Evolutionary conservation across 345 rosid genomes (phyloP).

Genomic region (Passiflora organensis): DNA sequence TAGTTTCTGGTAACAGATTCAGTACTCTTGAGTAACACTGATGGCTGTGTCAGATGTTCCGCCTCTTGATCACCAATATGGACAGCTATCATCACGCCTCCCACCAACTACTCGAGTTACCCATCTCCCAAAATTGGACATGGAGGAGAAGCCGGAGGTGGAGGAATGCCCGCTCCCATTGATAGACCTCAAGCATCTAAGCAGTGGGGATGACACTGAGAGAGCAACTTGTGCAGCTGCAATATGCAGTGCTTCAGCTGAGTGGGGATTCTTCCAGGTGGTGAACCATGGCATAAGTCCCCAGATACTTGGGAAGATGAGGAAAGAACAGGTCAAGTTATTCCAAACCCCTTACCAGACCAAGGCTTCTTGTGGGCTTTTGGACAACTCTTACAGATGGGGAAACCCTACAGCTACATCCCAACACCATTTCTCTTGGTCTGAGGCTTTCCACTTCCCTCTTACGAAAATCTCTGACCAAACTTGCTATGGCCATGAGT

Average conservation of each 20-base stretch:
- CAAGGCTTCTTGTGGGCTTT: conserved; percentile 36
- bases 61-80: conserved; percentile 34
- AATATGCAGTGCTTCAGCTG: conserved; percentile 44
- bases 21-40: no score
- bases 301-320: conserved; percentile 39
- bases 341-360: conserved; percentile 39
- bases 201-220: conserved; percentile 19
- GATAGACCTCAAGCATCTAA: conserved; percentile 41
- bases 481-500: conserved; percentile 39
- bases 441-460: conserved; percentile 66
- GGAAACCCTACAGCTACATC: conserved; percentile 46
- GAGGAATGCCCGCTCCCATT: conserved; percentile 50
- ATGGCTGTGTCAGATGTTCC: conserved; percentile 10
- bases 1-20: no score
- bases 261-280: conserved; percentile 76
- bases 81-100: conserved; percentile 13
- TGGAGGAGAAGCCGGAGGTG: no score
- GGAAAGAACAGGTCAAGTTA: conserved; percentile 40
- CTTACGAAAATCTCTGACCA: conserved; percentile 39
- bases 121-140: no score
- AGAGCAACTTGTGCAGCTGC: conserved; percentile 28
- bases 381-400: conserved; percentile 62
- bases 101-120: no score
- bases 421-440: conserved; percentile 55
- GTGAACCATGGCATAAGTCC: conserved; percentile 53